phyloP scores from a whole-genome alignment of 805 yeast genomes.

The Schizosaccharomyces osmophilus region DNA sequence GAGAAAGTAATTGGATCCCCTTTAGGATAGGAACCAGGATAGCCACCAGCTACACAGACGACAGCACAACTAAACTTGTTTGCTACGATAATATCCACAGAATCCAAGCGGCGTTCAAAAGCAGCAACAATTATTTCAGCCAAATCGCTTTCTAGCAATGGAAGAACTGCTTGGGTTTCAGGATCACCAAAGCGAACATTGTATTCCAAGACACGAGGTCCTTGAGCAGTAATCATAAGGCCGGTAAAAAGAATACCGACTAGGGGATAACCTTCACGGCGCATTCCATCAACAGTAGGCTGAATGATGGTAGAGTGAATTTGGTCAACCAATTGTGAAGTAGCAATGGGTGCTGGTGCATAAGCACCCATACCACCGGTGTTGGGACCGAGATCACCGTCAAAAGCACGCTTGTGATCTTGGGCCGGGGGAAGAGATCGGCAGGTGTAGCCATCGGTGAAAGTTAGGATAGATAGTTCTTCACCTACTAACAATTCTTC shows the following conservation, averaged over 20 bases:
- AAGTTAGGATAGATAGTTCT: constrained; percentile 75
- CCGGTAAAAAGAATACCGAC: constrained; percentile 92
- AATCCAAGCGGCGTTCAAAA: constrained; percentile 80
- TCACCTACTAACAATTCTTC: constrained; percentile 95
- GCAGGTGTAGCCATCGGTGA: constrained; percentile 81
- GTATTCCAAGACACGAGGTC: constrained; percentile 89
- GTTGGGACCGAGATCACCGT: constrained; percentile 80
- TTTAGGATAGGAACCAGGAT: constrained; percentile 67
- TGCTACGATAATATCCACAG: constrained; percentile 31
- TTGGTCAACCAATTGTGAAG: constrained; percentile 41
- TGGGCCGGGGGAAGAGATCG: constrained; percentile 90
- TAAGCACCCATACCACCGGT: constrained; percentile 99
- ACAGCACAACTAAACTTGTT: constrained; percentile 67
- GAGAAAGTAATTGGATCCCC: constrained; percentile 57
- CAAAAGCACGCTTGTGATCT: constrained; percentile 88
- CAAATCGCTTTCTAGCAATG: constrained; percentile 72
- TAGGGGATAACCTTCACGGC: constrained; percentile 84
- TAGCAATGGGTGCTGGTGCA: constrained; percentile 92
- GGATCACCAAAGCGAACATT: constrained; percentile 98
- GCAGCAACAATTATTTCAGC: constrained; percentile 83
- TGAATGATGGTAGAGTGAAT: constrained; percentile 55
- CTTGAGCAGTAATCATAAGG: constrained; percentile 62
- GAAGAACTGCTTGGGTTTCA: constrained; percentile 90
- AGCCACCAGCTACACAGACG: constrained; percentile 90
- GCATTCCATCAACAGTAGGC: constrained; percentile 90